Percentiles rank a stretch among this genome's conserved stretches.
These are phyloP conservation scores for Fusarium sororula DNA, from an alignment of 2,329 filamentous ascomycete species.

Conservation along the genomic window DNA sequence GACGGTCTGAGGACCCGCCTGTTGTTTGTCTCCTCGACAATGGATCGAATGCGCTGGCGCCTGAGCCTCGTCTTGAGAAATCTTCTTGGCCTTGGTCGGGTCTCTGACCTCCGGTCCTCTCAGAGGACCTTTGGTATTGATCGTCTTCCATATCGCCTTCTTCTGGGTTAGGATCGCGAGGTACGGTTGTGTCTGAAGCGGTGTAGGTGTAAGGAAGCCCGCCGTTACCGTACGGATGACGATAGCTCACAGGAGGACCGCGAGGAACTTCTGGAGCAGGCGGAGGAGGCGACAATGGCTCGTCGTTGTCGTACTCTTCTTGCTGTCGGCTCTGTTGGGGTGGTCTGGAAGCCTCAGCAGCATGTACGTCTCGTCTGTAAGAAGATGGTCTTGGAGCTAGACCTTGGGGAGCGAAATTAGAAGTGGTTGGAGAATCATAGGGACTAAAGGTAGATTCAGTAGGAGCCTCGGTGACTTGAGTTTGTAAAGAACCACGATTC, in stretches of 20 bases:
- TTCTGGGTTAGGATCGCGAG: constrained; percentile 17
- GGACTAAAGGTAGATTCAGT: constrained; percentile 69
- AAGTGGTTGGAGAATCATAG: constrained; percentile 62
- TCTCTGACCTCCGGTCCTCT: constrained; percentile 30
- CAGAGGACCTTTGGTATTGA: constrained; percentile 37
- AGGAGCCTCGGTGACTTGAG: constrained; percentile 61
- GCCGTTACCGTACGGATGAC: constrained; percentile 53
- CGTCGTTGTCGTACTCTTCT: constrained; percentile 54
- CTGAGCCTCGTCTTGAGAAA: constrained; percentile 37
- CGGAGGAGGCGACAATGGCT: constrained; percentile 52
- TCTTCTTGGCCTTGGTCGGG: constrained; percentile 33
- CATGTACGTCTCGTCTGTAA: constrained; percentile 58
- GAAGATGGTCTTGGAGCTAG: constrained; percentile 69
- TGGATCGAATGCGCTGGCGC: constrained; percentile 30
- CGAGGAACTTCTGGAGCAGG: constrained; percentile 69
- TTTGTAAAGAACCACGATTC: constrained; percentile 65
- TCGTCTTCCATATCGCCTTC: constrained; percentile 42
- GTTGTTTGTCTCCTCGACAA: constrained; percentile 52
- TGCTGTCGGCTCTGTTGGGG: constrained; percentile 47
- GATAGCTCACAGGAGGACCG: constrained; percentile 67
- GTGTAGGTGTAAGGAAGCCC: constrained; percentile 39
- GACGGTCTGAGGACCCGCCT: constrained; percentile 53
- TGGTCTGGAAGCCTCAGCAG: constrained; percentile 53
- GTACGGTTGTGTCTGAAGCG: constrained; percentile 17
- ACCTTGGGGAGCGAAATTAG: constrained; percentile 60